Conservation (phyloP, 768 basidiomycete species). For the Tricholoma hemisulphureum region DNA sequence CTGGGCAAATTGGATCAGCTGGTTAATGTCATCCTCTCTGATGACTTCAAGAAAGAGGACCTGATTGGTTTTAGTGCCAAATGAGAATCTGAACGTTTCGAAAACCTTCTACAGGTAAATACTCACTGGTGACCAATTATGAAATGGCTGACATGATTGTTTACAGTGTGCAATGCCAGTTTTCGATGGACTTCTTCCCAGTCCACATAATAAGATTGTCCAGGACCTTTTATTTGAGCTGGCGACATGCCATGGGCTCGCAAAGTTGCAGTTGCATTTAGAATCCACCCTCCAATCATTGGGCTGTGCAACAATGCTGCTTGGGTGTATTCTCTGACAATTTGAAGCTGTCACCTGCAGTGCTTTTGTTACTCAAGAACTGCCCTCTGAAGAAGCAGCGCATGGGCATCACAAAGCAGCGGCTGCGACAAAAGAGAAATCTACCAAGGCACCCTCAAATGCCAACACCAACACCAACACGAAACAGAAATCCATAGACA, state of each 20-base stretch:
- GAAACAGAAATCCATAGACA: not conserved
- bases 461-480: no score
- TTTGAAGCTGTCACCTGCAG: slow-evolving; percentile 11
- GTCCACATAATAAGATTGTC: slow-evolving; percentile 16
- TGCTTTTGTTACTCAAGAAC: slow-evolving; percentile 6
- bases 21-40: slow-evolving; percentile 21
- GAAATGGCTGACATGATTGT: not conserved
- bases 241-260: no score
- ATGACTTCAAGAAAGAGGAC: slow-evolving; percentile 22
- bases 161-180: slow-evolving; percentile 9
- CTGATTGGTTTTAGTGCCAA: slow-evolving; percentile 17
- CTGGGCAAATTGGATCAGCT: slow-evolving; percentile 18
- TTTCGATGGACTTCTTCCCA: slow-evolving; percentile 9
- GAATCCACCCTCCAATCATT: slow-evolving; percentile 7
- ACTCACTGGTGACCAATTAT: not conserved
- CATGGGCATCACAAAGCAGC: slow-evolving; percentile 2
- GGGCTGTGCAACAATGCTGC: slow-evolving; percentile 1
- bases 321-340: slow-evolving; percentile 6
- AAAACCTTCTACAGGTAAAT: slow-evolving; percentile 30
- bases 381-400: slow-evolving; percentile 12
- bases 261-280: slow-evolving; percentile 24
- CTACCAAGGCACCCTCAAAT: no score
- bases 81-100: slow-evolving; percentile 18
- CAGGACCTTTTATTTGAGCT: slow-evolving; percentile 17
- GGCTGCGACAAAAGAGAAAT: no score